Evolutionary conservation across 176 grass and related monocot genomes (phyloP), one percentile per base, ranked within the genome.

Genomic region (Oryza coarctata): DNA sequence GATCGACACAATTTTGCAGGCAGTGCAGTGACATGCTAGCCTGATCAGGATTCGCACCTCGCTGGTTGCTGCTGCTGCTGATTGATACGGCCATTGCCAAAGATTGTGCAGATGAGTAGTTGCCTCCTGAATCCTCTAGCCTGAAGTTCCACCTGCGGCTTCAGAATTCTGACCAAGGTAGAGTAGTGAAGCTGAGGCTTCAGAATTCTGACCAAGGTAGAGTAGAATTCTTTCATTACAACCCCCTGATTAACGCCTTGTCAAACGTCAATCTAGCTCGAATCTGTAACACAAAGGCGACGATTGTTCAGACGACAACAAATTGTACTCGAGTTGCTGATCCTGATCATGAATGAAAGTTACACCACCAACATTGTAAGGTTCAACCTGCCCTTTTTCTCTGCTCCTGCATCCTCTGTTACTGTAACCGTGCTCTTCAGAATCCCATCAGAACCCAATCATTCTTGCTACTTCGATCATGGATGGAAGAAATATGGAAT

Each of bases 91-190:
- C 79, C 14, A 40, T 73, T 12, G 84, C 84, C 79, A 79, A 61
- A 78, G 80, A 34, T 86, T 81, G 79, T 74, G 71, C 36, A 73
- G 74, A 74, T 8, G 83, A 63, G 79, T 83, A 25, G 55, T 9
- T 49, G 27, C 30, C 35, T 45, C 26, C 17, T 68, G 83, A 73
- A 60, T 81, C 45, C 9, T 47, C 6, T 63, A 12, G 71, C 32
- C 44, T 31, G 25, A 58, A 64, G 9, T 63, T 78, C 43, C 57
- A 15, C 32, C 68, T 36, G 70, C 36, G 55, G 39, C 22, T 70
- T 13, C 41, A 60, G 82, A 35, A 25, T 60, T 25, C 55, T 33
- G 71, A n/a, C 78, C 82, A 82, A 82, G 68, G 62, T 77, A 82
- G 87, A 74, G 14, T 86, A 74, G 45, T n/a, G 67, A 60, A 82